Base-by-base conservation (phyloP, 2,329 filamentous ascomycete species). In the Ascocoryne sarcoides region DNA sequence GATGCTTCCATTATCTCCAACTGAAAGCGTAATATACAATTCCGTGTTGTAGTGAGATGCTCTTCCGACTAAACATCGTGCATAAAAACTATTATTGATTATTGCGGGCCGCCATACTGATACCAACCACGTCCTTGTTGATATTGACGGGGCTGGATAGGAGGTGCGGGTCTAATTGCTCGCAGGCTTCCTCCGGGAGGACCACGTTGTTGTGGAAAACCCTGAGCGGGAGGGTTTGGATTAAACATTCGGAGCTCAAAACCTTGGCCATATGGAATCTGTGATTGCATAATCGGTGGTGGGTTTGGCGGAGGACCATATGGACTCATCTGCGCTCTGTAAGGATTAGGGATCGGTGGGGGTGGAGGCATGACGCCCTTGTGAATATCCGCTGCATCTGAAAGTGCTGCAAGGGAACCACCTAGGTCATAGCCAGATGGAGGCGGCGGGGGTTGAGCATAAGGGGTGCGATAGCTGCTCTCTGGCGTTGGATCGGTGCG, bases 391-490 rank as follows among this genome's bases (percentile, higher is more conserved):
- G 31, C 37, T 16, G 17, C 10, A 18, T 32, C 37, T n/a, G 37
- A 30, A 17, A 39, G 30, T n/a, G 19, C 29, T 10, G 35, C 18
- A 5, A 37, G 21, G n/a, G 4, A 33, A 17, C 32, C 37, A 8
- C 35, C 35, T 19, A 26, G 41, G 34, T 15, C 43, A 40, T 14
- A 31, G 17, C 32, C 17, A n/a, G 43, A 34, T n/a, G 39, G 43
- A 10, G 39, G 38, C n/a, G 40, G 32, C 32, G 41, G 42, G 19
- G 44, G 47, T 14, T 47, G 43, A 5, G 40, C 26, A 33, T 38
- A 43, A 29, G 42, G 38, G 21, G 38, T 44, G 34, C 37, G 33
- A 21, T 45, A 44, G 18, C 16, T 31, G 17, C 30, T 20, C 9
- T 40, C 32, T 28, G 32, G 33, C 15, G 12, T 12, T 1, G 29